phyloP scores from a whole-genome alignment of 148 eudicot species.

The Agrostemma githago region DNA sequence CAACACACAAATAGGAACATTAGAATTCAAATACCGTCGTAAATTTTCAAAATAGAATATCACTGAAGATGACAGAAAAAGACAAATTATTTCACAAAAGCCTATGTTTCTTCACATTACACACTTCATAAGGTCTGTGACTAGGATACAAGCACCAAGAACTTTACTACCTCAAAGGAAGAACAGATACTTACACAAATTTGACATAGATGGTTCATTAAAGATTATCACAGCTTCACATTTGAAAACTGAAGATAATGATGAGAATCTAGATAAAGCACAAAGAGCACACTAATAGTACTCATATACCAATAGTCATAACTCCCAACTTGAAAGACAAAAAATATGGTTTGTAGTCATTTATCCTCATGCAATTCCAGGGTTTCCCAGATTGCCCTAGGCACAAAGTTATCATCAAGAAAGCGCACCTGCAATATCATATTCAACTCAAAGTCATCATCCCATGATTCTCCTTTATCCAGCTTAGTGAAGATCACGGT shows the following conservation, averaged over 20 bases:
- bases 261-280: not conserved
- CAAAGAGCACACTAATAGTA: not conserved
- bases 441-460: constrained; percentile 97
- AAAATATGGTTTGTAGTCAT: not conserved
- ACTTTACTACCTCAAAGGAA: not conserved
- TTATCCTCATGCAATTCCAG: not conserved
- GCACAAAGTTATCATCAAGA: not conserved
- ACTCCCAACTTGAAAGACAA: not conserved
- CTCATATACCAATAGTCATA: not conserved
- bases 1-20: constrained; percentile 17
- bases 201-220: not conserved
- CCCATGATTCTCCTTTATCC: constrained; percentile 89
- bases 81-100: not conserved
- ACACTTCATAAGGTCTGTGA: not conserved
- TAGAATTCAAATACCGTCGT: not conserved
- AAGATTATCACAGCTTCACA: not conserved
- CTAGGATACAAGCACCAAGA: not conserved
- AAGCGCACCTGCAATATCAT: constrained; percentile 68
- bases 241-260: not conserved
- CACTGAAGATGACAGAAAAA: not conserved
- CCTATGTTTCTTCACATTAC: not conserved
- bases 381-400: not conserved
- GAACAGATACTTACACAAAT: not conserved
- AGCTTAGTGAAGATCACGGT: constrained; percentile 71
- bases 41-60: not conserved